Evolutionary conservation across 306 rosid species (phyloP), one percentile per base, ranked within the genome.

Genomic region (Lathyrus aphaca): DNA sequence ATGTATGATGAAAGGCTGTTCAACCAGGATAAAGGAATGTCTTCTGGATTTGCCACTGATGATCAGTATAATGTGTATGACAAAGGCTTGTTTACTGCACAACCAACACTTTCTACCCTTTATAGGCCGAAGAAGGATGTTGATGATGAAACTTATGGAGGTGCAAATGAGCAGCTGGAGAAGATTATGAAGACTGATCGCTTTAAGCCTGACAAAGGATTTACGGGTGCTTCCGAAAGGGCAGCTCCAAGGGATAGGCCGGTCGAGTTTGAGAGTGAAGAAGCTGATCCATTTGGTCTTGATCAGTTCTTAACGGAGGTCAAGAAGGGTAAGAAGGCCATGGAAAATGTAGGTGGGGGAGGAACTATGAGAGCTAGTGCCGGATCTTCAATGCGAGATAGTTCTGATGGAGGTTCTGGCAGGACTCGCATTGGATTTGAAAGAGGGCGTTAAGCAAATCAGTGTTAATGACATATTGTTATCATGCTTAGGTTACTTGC

Each of bases 21-120:
- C 72, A 93, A 90, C 87, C 98, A 93, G 79, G 98, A 93, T 17
- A 88, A 90, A 79, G 98, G 97, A 45, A 90, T 93, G 65, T 81
- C 86, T 6, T 93, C 98, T n/a, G 97, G 97, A 48, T 90, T 93
- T 80, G 88, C 85, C 48, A 85, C 78, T 8, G 97, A 93, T 82
- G 98, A 90, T 80, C 97, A 90, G 62, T 90, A 93, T 84, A 93
- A 93, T 80, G 89, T 93, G 42, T 93, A 93, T 55, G 97, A 93
- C 49, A 76, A 77, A 68, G 98, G 98, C 29, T 78, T 90, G 84
- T 88, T 88, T 57, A 86, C 86, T 37, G 91, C 96, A 8, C 92
- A 86, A 80, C 96, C 98, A 2, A 88, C 96, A 0, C 91, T 93
- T 14, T 90, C 98, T 5, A 90, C 98, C 25, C 60, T 93, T 10